These are phyloP conservation scores for Xylaria sp. DNA, from an alignment of 2,329 filamentous ascomycete genomes.

Conservation along the genomic window DNA sequence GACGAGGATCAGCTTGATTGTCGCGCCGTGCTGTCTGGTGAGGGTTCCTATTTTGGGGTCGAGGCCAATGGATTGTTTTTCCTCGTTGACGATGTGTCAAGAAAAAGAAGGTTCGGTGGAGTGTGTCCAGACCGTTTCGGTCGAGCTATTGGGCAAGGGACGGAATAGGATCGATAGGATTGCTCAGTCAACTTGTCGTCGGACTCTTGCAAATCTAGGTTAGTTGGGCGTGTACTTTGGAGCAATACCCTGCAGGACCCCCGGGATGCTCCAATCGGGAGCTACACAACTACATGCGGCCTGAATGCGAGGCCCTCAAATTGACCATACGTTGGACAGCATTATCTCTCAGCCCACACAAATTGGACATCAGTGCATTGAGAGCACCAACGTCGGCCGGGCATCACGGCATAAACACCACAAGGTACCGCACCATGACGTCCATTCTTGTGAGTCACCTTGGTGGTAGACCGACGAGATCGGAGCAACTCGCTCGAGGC, in stretches of 20 bases:
- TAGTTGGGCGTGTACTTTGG: conserved; percentile 32
- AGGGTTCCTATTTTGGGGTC: conserved; percentile 40
- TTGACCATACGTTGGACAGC: conserved; percentile 45
- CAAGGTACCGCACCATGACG: conserved; percentile 41
- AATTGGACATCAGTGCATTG: conserved; percentile 50
- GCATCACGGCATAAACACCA: conserved; percentile 47
- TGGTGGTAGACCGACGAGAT: conserved; percentile 34
- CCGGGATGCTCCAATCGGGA: conserved; percentile 45
- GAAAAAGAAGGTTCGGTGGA: conserved; percentile 40
- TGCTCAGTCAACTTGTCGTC: conserved; percentile 33
- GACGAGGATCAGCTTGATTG: conserved; percentile 43
- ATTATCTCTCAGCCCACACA: conserved; percentile 45
- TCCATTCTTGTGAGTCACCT: conserved; percentile 46
- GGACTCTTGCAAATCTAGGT: conserved; percentile 13
- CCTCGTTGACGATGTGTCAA: conserved; percentile 37
- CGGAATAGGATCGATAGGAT: conserved; percentile 21
- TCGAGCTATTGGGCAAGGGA: conserved; percentile 43
- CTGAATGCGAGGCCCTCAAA: conserved; percentile 42
- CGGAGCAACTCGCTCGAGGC: conserved; percentile 24
- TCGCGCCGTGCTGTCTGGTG: conserved; percentile 42
- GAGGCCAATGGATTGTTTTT: conserved; percentile 37
- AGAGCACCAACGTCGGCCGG: conserved; percentile 42
- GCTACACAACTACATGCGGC: conserved; percentile 41
- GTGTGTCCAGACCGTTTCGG: conserved; percentile 39
- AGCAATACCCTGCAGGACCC: conserved; percentile 29